Base-by-base conservation (phyloP, 1,284 basidiomycete species). In the Sporisorium sorghi region DNA sequence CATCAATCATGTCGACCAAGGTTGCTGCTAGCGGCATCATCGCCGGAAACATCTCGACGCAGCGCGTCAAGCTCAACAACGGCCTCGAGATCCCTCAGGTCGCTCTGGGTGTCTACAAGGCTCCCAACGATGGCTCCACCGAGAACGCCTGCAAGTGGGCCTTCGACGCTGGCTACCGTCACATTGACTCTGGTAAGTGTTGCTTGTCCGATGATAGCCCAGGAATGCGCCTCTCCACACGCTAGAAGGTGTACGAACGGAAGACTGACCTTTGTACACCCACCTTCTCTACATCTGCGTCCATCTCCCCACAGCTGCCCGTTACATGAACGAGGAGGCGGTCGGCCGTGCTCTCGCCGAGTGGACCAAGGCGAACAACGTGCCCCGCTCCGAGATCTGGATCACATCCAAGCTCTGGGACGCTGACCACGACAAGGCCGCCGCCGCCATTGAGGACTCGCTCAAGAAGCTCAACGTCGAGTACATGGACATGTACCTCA, bases 371-470 rank as follows among this genome's bases (percentile, higher is more conserved):
- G 63, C 65, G 3, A 60, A 76, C 61, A 80, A 83, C 46, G 80
- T 84, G 3, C 68, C 79, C 35, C 80, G 84, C 42, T 73, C 78
- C 48, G 77, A 85, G 55, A 74, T 85, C 51, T 85, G 84, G 73
- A 81, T 85, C 70, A 85, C 85, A 56, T 81, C 83, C 42, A 84
- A 84, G 77, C 80, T 82, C 47, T 83, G 76, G 76, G 82, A 83
- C 37, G 79, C 76, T 37, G 83, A 83, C 73, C 81, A 83, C 61
- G 76, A 80, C 71, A 71, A 76, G 53, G 77, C 79, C 21, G 74
- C 75, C 23, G 81, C 76, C 19, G 83, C 82, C 54, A 78, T 84
- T 52, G 76, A 80, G 24, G 81, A 83, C 43, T 84, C 83, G 66
- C 80, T 84, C 63, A 79, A 81, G 66, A 81, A 82, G 76, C 80